Base-by-base conservation (phyloP, 495 filamentous ascomycete genomes). In the Trichocladium antarcticum region DNA sequence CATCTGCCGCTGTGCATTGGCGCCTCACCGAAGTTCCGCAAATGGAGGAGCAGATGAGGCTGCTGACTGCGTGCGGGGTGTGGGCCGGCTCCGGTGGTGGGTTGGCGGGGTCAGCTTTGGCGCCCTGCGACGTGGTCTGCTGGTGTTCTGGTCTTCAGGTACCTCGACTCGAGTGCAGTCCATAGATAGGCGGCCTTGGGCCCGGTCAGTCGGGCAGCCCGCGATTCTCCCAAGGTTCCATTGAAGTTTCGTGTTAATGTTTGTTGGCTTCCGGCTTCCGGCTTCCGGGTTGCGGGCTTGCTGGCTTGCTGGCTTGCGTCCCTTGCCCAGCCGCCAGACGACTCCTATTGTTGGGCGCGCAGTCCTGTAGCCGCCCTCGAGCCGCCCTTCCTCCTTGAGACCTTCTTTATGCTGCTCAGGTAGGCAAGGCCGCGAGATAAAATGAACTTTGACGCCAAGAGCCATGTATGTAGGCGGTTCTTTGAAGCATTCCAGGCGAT, bases 191-290 rank as follows among this genome's bases (percentile, higher is more conserved):
- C 12, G 43, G 34, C 21, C 21, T 37, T 12, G 43, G 43, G n/a
- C 34, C 15, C 37, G 14, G 36, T 40, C 35, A 9, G 35, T 38
- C 45, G n/a, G 36, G 37, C 45, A 19, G 45, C 35, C 45, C 41
- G 9, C 6, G 4, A 21, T 31, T 37, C 45, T 34, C 2, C 14
- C 28, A 22, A 17, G 28, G 28, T 12, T 24, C 19, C 45, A 48
- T 48, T 24, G 6, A 10, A 17, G 45, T 48, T 48, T 48, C 45
- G 45, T 48, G 45, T 48, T 27, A 32, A 12, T n/a, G 10, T 40
- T 24, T 21, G 45, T 48, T 40, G 45, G 36, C 16, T 40, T n/a
- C n/a, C n/a, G n/a, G n/a, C n/a, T n/a, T n/a, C n/a, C n/a, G n/a
- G n/a, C n/a, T n/a, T n/a, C n/a, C n/a, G n/a, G n/a, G n/a, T n/a